phyloP scores from a whole-genome alignment of 2,329 filamentous ascomycete species.

The Aspergillus amoenus region DNA sequence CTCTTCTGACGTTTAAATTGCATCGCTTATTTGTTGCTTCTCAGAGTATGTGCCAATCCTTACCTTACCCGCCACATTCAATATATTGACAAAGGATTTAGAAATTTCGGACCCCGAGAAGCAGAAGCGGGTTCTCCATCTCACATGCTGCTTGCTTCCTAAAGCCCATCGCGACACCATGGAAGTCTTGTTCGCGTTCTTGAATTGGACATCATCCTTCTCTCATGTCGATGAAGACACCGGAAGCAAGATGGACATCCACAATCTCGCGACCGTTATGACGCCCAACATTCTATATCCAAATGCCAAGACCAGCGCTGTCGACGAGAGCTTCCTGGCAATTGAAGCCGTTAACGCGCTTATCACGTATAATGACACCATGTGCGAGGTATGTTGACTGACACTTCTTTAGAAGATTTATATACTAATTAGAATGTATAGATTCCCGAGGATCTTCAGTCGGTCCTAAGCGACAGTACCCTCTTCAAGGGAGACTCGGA shows the following conservation, averaged over 20 bases:
- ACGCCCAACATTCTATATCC: slow-evolving; percentile 91
- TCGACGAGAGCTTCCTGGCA: slow-evolving; percentile 85
- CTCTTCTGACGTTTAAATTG: slow-evolving; percentile 90
- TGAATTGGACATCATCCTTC: slow-evolving; percentile 97
- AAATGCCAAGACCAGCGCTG: slow-evolving; percentile 65
- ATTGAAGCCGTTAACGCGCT: slow-evolving; percentile 90
- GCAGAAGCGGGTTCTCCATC: slow-evolving; percentile 79
- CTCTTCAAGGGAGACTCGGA: slow-evolving; percentile 81
- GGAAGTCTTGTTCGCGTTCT: slow-evolving; percentile 91
- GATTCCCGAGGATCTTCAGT: slow-evolving; percentile 90
- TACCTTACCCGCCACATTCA: not conserved
- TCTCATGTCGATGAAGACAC: slow-evolving; percentile 96
- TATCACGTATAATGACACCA: slow-evolving; percentile 90
- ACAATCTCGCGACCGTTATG: slow-evolving; percentile 96
- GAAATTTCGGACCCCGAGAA: slow-evolving; percentile 78
- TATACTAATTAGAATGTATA: slow-evolving; percentile 38
- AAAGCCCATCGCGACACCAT: slow-evolving; percentile 91
- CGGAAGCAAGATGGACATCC: slow-evolving; percentile 98
- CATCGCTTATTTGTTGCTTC: slow-evolving; percentile 87
- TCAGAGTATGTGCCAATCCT: slow-evolving; percentile 60
- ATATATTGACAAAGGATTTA: slow-evolving; percentile 26
- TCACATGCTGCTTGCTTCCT: slow-evolving; percentile 88
- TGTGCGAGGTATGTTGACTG: slow-evolving; percentile 77
- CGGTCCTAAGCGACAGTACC: slow-evolving; percentile 77
- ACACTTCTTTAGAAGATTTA: slow-evolving; percentile 15